Evolutionary conservation across 2,329 filamentous ascomycete genomes (phyloP).

Genomic region (Calonectria leucothoes): DNA sequence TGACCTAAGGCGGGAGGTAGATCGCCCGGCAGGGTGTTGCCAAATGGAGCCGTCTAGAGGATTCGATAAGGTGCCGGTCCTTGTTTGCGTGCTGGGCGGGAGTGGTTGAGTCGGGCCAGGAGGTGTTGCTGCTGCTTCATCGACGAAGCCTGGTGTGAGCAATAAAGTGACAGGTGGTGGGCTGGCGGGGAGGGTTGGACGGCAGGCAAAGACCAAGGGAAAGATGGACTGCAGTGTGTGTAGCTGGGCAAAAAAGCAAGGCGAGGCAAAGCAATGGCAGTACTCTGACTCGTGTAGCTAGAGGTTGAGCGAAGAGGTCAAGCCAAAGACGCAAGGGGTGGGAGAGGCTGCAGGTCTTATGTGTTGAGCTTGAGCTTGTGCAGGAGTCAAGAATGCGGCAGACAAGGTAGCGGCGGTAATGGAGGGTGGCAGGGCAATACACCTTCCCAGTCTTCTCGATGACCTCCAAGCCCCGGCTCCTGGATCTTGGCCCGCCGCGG

Average conservation of each 20-base stretch:
- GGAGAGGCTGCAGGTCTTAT: conserved; percentile 32
- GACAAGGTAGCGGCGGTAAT: conserved; percentile 17
- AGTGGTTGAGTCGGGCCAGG: not conserved
- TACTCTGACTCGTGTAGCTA: not conserved
- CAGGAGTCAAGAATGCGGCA: not conserved
- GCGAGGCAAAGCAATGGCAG: not conserved
- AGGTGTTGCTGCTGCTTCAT: not conserved
- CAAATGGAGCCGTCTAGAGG: not conserved
- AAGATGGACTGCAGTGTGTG: not conserved
- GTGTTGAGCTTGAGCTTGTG: conserved; percentile 10
- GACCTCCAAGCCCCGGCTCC: conserved; percentile 12
- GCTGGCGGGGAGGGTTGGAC: not conserved
- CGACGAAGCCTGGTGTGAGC: not conserved
- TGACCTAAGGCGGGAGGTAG: not conserved
- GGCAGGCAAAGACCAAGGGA: not conserved
- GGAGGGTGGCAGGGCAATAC: not conserved
- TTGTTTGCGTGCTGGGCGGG: conserved; percentile 11
- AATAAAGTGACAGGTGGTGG: not conserved
- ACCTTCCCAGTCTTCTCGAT: conserved; percentile 28
- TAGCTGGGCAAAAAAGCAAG: not conserved
- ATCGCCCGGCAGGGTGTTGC: conserved; percentile 1
- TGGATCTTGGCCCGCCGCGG: not conserved
- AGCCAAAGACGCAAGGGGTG: conserved; percentile 6
- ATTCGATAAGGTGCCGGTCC: not conserved
- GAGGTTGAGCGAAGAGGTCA: conserved; percentile 2